A percentile compares a stretch with the other conserved stretches of the same genome.
Evolutionary conservation across 2,329 filamentous ascomycete genomes (phyloP).

Genomic region (Ambrosiella beaveri): DNA sequence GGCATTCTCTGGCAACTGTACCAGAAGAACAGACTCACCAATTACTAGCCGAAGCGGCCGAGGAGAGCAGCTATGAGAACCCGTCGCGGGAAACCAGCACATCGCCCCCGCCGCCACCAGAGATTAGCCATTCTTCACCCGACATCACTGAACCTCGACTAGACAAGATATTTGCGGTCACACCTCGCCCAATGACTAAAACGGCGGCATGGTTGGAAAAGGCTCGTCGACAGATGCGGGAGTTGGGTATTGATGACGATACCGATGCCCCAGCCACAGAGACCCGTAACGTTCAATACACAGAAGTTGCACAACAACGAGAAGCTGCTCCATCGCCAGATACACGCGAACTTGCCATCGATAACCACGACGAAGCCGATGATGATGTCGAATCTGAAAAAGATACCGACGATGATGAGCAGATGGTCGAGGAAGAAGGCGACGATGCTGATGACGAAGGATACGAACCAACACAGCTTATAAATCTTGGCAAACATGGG

Average conservation of each 20-base stretch:
- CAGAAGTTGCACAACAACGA: neutral
- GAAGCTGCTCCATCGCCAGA: constrained; percentile 1
- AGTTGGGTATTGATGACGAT: constrained; percentile 9
- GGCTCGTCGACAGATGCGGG: constrained; percentile 9
- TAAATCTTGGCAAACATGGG: neutral
- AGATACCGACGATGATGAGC: constrained; percentile 2
- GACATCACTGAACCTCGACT: constrained; percentile 6
- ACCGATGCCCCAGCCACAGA: neutral
- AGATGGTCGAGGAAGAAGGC: neutral
- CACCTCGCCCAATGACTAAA: neutral
- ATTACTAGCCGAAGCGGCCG: constrained; percentile 3
- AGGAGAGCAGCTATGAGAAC: constrained; percentile 11
- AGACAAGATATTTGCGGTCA: neutral
- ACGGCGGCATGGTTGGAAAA: constrained; percentile 9
- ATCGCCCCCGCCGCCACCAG: constrained; percentile 7
- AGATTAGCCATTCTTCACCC: constrained; percentile 11
- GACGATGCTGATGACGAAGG: constrained; percentile 2
- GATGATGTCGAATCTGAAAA: neutral
- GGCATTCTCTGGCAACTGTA: constrained; percentile 11
- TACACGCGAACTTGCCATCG: neutral
- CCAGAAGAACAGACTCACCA: constrained; percentile 11
- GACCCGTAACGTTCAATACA: neutral
- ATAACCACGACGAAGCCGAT: neutral
- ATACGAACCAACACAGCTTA: constrained; percentile 10
- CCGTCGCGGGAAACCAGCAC: constrained; percentile 4